Base-by-base conservation (phyloP, 805 yeast species). In the Candida schatavii region DNA sequence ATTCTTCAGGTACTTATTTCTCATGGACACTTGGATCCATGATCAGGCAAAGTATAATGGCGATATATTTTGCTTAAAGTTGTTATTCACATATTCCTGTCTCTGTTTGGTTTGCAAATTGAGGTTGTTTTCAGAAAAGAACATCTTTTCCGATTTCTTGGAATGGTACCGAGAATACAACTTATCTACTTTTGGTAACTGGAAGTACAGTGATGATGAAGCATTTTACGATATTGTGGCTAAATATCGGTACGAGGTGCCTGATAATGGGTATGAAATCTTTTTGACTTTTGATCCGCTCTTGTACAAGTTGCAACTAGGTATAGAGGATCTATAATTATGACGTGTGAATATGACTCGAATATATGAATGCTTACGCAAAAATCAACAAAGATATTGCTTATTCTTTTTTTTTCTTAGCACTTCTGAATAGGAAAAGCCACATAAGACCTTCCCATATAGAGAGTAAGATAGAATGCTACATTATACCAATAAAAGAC, bases 1-100 rank as follows among this genome's bases (percentile, higher is more conserved):
- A 7, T 33, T 65, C 5, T 63, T 53, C 44, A 48, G 57, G 41
- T 62, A 64, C 54, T 32, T 61, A 5, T 42, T 61, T 6, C 17
- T 53, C 10, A 10, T 59, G 11, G 41, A 45, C 3, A 43, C 43
- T 5, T 46, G 47, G 5, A 56, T 55, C 35, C 43, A 45, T 48
- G 39, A 9, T 42, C 62, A 44, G 44, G 59, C 7, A 48, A 59
- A 31, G 18, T 23, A 3, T 46, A 54, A 27, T 41, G 60, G 35
- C 50, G 42, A 32, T 15, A 14, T 20, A 7, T 53, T 54, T 30
- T 66, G 67, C 0, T 44, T 61, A 18, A 46, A 63, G 23, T 9
- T 64, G 1, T 38, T 67, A 13, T 59, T 45, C 38, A 40, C 50
- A 0, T 59, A 48, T 45, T 34, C 58, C 10, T 46, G 55, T 21